A percentile compares a stretch with the other conserved stretches of the same genome.
phyloP scores from a whole-genome alignment of 345 rosid genomes.

The Citrus inodora region DNA sequence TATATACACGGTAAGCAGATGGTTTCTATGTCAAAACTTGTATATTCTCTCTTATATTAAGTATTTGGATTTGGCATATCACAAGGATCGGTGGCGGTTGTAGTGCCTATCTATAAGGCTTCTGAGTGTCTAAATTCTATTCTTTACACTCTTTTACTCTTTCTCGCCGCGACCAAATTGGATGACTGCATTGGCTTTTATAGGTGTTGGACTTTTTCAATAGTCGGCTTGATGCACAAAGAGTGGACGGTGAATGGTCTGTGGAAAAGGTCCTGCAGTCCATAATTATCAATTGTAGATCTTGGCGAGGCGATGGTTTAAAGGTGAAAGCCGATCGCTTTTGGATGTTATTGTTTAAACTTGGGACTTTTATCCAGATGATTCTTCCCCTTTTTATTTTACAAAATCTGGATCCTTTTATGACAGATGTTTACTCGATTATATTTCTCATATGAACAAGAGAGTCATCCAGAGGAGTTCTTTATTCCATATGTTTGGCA shows the following conservation, averaged over 20 bases:
- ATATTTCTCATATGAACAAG: conserved; percentile 97
- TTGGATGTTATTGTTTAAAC: background rate
- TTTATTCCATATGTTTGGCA: conserved; percentile 94
- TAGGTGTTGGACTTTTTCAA: conserved; percentile 94
- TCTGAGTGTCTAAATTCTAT: background rate
- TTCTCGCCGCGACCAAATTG: background rate
- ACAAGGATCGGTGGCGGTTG: background rate
- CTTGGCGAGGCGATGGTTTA: conserved; percentile 97
- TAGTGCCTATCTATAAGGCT: background rate
- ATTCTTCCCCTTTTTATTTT: background rate
- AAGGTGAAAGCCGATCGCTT: conserved; percentile 46
- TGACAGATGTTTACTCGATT: conserved; percentile 91
- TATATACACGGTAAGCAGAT: conserved; percentile 59
- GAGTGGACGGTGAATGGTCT: conserved; percentile 89
- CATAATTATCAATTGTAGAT: conserved; percentile 71
- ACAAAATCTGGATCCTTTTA: background rate
- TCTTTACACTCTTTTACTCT: background rate
- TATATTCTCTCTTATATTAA: background rate
- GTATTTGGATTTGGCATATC: background rate
- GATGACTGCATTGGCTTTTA: conserved; percentile 4
- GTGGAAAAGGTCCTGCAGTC: conserved; percentile 87
- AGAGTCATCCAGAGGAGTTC: conserved; percentile 96
- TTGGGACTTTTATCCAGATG: background rate
- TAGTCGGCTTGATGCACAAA: conserved; percentile 82
- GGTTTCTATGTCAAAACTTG: background rate